Percentiles rank a stretch among this genome's conserved stretches.
These are phyloP conservation scores for Lactarius pseudohatsudake DNA, from an alignment of 768 basidiomycete genomes.

Conservation along the genomic window DNA sequence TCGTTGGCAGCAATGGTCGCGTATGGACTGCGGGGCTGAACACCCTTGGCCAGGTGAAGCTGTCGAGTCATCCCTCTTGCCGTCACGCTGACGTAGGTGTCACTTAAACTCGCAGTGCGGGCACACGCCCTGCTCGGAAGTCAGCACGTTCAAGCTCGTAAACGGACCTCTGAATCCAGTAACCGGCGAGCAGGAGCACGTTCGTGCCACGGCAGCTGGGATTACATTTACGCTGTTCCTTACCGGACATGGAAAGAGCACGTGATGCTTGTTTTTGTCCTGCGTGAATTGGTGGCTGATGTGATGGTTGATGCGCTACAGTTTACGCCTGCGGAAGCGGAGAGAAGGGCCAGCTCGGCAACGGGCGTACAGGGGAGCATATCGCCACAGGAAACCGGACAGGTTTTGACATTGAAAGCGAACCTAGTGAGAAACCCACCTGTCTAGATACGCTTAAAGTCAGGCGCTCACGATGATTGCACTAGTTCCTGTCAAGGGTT, in stretches of 20 bases:
- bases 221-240: constrained; percentile 82
- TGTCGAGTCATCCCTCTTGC: neutral
- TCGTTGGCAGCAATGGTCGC: constrained; percentile 78
- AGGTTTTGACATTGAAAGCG: constrained; percentile 72
- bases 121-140: constrained; percentile 48
- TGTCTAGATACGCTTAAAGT: neutral
- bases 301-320: constrained; percentile 32
- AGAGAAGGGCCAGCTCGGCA: constrained; percentile 91
- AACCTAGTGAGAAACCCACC: constrained; percentile 52
- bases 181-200: constrained; percentile 60
- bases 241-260: constrained; percentile 79
- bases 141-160: constrained; percentile 64
- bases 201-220: constrained; percentile 76
- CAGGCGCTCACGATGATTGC: constrained; percentile 26
- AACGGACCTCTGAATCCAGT: constrained; percentile 44
- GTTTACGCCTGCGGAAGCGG: constrained; percentile 90
- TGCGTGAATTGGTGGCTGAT: constrained; percentile 13
- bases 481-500: constrained; percentile 69
- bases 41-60: constrained; percentile 69
- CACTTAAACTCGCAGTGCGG: constrained; percentile 18
- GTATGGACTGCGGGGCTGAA: constrained; percentile 88
- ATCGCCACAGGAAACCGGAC: constrained; percentile 85
- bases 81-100: constrained; percentile 1
- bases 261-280: constrained; percentile 26
- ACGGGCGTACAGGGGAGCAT: constrained; percentile 90